Conservation (phyloP, 2,329 filamentous ascomycete genomes). For the Moelleriella libera region DNA sequence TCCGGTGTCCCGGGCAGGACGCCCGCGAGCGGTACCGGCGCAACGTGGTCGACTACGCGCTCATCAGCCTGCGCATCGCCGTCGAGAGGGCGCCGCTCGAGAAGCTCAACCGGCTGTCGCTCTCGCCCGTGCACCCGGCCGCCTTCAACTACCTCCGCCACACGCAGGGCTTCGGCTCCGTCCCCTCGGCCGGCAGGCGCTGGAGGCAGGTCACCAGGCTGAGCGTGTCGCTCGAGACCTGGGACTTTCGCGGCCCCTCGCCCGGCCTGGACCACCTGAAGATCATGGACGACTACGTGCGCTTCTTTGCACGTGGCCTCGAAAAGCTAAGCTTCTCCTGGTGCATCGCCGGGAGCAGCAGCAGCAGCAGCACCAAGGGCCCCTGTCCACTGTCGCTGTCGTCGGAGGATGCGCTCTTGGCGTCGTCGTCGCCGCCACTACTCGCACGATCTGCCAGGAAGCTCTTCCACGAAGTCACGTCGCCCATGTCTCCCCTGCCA, state of each 20-base stretch:
- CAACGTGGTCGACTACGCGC: conserved; percentile 72
- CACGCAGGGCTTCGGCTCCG: conserved; percentile 57
- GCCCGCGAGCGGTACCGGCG: conserved; percentile 57
- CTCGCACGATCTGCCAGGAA: conserved; percentile 30
- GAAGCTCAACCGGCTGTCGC: conserved; percentile 53
- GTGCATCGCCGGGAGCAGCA: conserved; percentile 22
- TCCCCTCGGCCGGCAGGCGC: conserved; percentile 54
- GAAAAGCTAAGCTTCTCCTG: conserved; percentile 66
- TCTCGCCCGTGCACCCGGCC: conserved; percentile 60
- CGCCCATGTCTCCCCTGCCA: conserved; percentile 49
- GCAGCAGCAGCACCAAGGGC: conserved; percentile 44
- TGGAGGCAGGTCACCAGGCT: conserved; percentile 71
- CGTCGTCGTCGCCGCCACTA: conserved; percentile 22
- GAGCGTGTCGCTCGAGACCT: conserved; percentile 57
- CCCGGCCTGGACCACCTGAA: conserved; percentile 57
- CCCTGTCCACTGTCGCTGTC: conserved; percentile 60
- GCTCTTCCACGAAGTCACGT: conserved; percentile 50
- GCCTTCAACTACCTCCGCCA: conserved; percentile 69
- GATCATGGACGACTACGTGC: conserved; percentile 69
- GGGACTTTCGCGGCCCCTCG: conserved; percentile 46
- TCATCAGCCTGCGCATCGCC: conserved; percentile 75
- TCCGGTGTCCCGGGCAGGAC: conserved; percentile 63
- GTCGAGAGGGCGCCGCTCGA: conserved; percentile 58
- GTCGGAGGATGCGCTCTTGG: conserved; percentile 51
- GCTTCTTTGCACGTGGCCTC: conserved; percentile 49